These are phyloP conservation scores for Backusella circina DNA, from an alignment of 192 early-diverging fungal species.

Conservation along the genomic window DNA sequence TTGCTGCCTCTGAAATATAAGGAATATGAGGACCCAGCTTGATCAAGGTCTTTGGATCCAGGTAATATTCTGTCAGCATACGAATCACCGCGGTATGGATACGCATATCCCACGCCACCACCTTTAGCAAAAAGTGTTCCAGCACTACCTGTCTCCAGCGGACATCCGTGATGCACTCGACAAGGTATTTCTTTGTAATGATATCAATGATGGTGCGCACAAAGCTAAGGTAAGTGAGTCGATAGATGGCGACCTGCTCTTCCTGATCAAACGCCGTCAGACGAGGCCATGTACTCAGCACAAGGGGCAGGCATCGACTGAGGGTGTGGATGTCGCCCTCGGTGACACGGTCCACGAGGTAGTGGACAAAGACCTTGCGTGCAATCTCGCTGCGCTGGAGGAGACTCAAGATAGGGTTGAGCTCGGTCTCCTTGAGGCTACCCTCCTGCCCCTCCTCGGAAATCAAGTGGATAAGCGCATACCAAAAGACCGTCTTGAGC, in stretches of 20 bases:
- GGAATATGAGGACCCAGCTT: conserved; percentile 20
- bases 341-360: conserved; percentile 36
- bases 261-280: conserved; percentile 31
- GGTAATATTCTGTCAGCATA: conserved; percentile 33
- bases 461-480: conserved; percentile 21
- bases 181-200: conserved; percentile 35
- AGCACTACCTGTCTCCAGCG: conserved; percentile 39
- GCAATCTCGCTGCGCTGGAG: conserved; percentile 43
- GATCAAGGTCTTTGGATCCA: conserved; percentile 16
- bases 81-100: conserved; percentile 35
- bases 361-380: conserved; percentile 49
- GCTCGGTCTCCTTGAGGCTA: conserved; percentile 22
- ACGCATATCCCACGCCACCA: conserved; percentile 28
- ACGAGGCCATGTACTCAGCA: conserved; percentile 22
- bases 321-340: conserved; percentile 39
- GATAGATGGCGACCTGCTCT: conserved; percentile 20
- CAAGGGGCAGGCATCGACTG: conserved; percentile 30
- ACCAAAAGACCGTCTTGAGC: conserved; percentile 38
- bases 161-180: conserved; percentile 30
- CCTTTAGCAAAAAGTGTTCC: conserved; percentile 41
- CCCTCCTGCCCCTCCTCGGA: conserved; percentile 18
- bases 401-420: conserved; percentile 21
- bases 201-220: conserved; percentile 37
- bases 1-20: conserved; percentile 15
- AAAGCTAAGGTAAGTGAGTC: conserved; percentile 45